Base-by-base conservation (phyloP, 345 rosid genomes). In the Cochlearia excelsa region DNA sequence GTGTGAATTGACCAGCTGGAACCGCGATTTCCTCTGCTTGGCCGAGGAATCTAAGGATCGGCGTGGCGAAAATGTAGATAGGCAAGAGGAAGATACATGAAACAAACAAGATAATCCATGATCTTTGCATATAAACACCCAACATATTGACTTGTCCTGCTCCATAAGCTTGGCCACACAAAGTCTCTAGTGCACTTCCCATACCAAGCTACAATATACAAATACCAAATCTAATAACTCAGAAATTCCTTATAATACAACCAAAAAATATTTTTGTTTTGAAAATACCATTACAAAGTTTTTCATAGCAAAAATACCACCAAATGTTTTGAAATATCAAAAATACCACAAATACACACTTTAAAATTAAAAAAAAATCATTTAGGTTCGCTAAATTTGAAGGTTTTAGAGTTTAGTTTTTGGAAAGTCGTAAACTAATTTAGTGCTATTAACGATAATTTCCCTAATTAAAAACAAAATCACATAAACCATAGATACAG, bases 161-260 rank as follows among this genome's bases (percentile, higher is more conserved):
- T 9, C 94, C 95, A 74, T 54, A 84, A n/a, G 95, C 95, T 80
- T 90, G 95, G 1, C 97, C 94, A 68, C 95, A 90, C 0, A 87
- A 82, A 26, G 94, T 90, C 66, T 90, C 95, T 26, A 87, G 78
- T 30, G 94, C 97, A 76, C 97, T 90, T 58, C 89, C 97, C 97
- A 84, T 83, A 1, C 97, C 97, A 45, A 87, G 85, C 95, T 89
- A 64, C 81, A 63, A 1, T 9, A 37, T 61, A 31, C 27, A 26
- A 35, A 16, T 16, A 34, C 10, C 26, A 16, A 33, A 34, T 16
- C 23, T 16, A 16, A 16, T 16, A 16, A 16, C 23, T 16, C 23
- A 16, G 23, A 16, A 16, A 16, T 16, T 16, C 23, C 23, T 16
- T 16, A 16, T 16, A 16, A 16, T 16, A 16, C 23, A 16, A 16